Evolutionary conservation across 257 asterid species (phyloP).

Genomic region (Ocimum tenuiflorum): DNA sequence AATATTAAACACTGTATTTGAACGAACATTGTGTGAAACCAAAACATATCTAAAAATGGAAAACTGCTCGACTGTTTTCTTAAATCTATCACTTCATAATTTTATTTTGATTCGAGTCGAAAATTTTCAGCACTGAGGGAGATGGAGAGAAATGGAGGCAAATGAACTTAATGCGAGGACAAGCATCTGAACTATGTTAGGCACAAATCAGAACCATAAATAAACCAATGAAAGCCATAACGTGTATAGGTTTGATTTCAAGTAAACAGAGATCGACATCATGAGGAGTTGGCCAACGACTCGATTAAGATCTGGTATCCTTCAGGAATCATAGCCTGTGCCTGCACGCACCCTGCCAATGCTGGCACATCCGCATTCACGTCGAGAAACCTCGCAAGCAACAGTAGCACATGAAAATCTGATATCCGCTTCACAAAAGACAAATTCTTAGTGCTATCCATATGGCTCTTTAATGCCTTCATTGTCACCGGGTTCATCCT

Average conservation of each 20-base stretch:
- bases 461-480: slow-evolving; percentile 67
- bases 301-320: slow-evolving; percentile 87
- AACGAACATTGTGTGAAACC: no score
- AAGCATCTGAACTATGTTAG: not conserved
- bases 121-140: not conserved
- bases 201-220: slow-evolving; percentile 19
- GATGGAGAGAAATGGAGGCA: not conserved
- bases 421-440: slow-evolving; percentile 78
- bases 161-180: not conserved
- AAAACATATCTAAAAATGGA: no score
- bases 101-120: no score
- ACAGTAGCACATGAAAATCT: slow-evolving; percentile 80
- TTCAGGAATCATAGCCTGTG: slow-evolving; percentile 66
- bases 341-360: slow-evolving; percentile 57
- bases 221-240: slow-evolving; percentile 6
- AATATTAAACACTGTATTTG: no score
- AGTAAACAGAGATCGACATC: slow-evolving; percentile 23
- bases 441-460: slow-evolving; percentile 58
- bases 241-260: not conserved
- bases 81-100: not conserved
- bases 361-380: slow-evolving; percentile 79
- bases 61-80: no score
- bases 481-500: slow-evolving; percentile 44
- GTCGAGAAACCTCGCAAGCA: slow-evolving; percentile 64
- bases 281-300: slow-evolving; percentile 62